These are phyloP conservation scores for Favolaschia claudopus DNA, from an alignment of 768 basidiomycete species.

Conservation along the genomic window DNA sequence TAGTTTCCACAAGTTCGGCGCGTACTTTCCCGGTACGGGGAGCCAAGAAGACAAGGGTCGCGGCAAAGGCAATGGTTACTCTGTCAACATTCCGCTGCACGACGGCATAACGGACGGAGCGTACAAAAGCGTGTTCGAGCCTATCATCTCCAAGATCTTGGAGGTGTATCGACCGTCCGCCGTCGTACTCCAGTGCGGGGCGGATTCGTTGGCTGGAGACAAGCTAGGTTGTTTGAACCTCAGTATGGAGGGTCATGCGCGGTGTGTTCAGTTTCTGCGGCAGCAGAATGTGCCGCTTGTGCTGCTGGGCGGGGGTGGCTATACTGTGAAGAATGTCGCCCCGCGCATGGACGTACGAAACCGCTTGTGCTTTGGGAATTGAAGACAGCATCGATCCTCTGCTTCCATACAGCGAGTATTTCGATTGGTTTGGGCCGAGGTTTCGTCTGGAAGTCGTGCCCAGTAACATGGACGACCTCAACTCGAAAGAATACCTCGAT, in stretches of 20 bases:
- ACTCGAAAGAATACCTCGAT: constrained; percentile 83
- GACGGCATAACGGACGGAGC: constrained; percentile 94
- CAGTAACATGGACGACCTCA: constrained; percentile 96
- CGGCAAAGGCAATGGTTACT: constrained; percentile 85
- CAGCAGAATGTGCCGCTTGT: constrained; percentile 86
- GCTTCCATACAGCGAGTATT: constrained; percentile 87
- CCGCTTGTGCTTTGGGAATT: constrained; percentile 91
- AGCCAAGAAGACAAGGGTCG: constrained; percentile 87
- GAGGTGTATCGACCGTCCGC: constrained; percentile 89
- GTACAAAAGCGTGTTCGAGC: constrained; percentile 89
- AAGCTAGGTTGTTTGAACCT: constrained; percentile 97
- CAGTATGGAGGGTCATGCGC: constrained; percentile 93
- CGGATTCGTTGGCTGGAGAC: constrained; percentile 94
- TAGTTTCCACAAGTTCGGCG: constrained; percentile 97
- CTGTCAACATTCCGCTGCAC: constrained; percentile 91
- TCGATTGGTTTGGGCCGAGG: constrained; percentile 97
- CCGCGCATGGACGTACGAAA: constrained; percentile 95
- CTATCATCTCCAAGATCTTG: constrained; percentile 84
- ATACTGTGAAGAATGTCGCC: constrained; percentile 98
- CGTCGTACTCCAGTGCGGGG: constrained; percentile 93
- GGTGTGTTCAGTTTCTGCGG: constrained; percentile 88
- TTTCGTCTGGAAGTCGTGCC: constrained; percentile 90
- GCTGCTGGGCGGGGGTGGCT: constrained; percentile 94
- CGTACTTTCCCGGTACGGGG: constrained; percentile 91
- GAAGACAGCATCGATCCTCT: constrained; percentile 80